Conservation (phyloP, 2,329 filamentous ascomycete species). For the Lasiodiplodia sp. region DNA sequence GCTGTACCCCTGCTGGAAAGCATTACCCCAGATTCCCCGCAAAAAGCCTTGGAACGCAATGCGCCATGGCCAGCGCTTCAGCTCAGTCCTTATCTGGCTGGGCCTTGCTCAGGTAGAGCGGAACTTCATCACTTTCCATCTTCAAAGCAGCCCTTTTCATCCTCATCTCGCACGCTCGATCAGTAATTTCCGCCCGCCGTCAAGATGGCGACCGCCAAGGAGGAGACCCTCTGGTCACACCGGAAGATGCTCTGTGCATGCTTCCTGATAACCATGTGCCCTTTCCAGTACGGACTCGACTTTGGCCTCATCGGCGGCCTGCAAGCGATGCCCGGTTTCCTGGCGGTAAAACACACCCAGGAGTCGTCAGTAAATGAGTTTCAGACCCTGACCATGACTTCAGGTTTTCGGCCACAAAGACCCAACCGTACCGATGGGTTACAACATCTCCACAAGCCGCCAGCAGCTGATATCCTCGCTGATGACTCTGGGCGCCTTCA, state of each 20-base stretch:
- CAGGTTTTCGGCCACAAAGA: slow-evolving; percentile 43
- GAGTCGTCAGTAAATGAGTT: background rate
- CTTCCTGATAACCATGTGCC: slow-evolving; percentile 57
- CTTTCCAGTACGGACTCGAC: slow-evolving; percentile 62
- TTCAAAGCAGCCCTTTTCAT: background rate
- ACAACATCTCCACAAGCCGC: slow-evolving; percentile 52
- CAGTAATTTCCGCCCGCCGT: background rate
- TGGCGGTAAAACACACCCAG: slow-evolving; percentile 43
- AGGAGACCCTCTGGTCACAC: slow-evolving; percentile 47
- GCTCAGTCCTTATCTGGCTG: slow-evolving; percentile 8
- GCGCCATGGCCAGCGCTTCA: background rate
- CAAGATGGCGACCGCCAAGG: slow-evolving; percentile 36
- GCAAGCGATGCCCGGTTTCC: slow-evolving; percentile 60
- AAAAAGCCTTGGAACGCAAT: background rate
- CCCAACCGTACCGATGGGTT: slow-evolving; percentile 47
- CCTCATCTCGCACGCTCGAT: background rate
- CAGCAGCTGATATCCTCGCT: slow-evolving; percentile 56
- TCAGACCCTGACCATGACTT: background rate
- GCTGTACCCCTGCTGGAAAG: background rate
- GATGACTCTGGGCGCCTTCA: slow-evolving; percentile 56
- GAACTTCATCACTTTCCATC: background rate
- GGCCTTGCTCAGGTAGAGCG: background rate
- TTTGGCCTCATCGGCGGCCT: slow-evolving; percentile 61
- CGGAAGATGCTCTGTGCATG: slow-evolving; percentile 59
- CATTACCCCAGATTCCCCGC: slow-evolving; percentile 27